Base-by-base conservation (phyloP, 1,139 yeast genomes). In the Kodamaea ohmeri region DNA sequence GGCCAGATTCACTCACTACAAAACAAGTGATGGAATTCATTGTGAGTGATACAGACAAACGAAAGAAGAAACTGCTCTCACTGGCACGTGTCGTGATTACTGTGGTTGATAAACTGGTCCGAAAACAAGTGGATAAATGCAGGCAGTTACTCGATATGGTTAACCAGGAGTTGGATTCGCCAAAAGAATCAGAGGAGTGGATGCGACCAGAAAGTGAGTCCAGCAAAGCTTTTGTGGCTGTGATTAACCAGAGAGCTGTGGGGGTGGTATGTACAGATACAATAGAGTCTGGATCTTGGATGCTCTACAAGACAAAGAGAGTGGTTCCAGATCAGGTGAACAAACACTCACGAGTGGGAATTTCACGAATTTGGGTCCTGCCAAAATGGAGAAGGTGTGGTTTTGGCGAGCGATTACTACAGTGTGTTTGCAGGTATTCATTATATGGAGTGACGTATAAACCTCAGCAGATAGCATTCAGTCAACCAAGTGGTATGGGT, bases 401-500 rank as follows among this genome's bases (percentile, higher is more conserved):
- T 0, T 57, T 82, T 12, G 85, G 77, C 0, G 42, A 51, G 4
- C 48, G 49, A 20, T 50, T 83, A 37, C 57, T 83, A 6, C 52
- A 68, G 2, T 52, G 63, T 2, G 72, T 77, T 0, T 50, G 66
- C 31, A 48, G 51, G 1, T 50, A 73, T 36, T 63, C 76, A 27
- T 57, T 81, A 2, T 81, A 80, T 51, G 89, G 89, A 0, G 50
- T 73, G 31, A 41, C 24, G 0, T 50, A 83, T 11, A 56, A 56
- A 1, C 68, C 57, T 39, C 43, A 25, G 14, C 69, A 76, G 39
- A 59, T 83, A 2, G 84, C 79, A 0, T 83, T 86, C 72, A 80
- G 88, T 39, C 92, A 83, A 54, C 90, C 90, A 0, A 78, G 85
- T 46, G 71, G 67, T 28, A 63, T 71, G 25, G 92, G 92, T 0